Evolutionary conservation across 2,329 filamentous ascomycete species (phyloP), one percentile per base, ranked within the genome.

Genomic region (Simplicillium sp.): DNA sequence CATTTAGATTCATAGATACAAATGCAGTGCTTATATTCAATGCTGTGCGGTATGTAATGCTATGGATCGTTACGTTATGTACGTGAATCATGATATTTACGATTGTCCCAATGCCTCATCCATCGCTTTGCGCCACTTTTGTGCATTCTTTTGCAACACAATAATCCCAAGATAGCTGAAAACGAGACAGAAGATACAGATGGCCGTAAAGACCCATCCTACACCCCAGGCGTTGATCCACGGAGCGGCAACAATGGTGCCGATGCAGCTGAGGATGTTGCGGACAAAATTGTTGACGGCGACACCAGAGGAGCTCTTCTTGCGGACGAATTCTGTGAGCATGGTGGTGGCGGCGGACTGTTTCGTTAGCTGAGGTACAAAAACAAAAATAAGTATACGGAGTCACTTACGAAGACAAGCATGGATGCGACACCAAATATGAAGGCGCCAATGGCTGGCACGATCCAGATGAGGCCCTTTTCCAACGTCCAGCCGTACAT

Each of bases 321-420:
- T 71, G 12, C 84, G 84, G 70, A 90, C 82, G 54, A 90, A 88
- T 54, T 92, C 86, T 0, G 86, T 90, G 48, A 92, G 66, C 83
- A 92, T 88, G 0, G 87, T 92, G 0, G 84, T 88, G 0, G 77
- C 70, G 50, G 78, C 73, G 37, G 77, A 61, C 64, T 66, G 28
- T 6, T 11, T 14, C 20, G 37, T 51, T 44, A 54, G 49, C 33
- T 4, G 35, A 15, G 4, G 6, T 16, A 28, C 16, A 16, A 16
- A 11, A 28, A 36, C 20, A 16, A 14, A 12, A 32, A n/a, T 29
- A 14, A 29, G 12, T 32, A 17, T 25, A 5, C 2, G 15, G 20
- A n/a, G n/a, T 9, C 7, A 48, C 61, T 56, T 53, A 65, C 63
- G 86, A 88, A 88, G 25, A 88, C 80, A 4, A 92, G 68, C 87